Conservation (phyloP, 2,329 filamentous ascomycete genomes). For the Penicillium paneum region DNA sequence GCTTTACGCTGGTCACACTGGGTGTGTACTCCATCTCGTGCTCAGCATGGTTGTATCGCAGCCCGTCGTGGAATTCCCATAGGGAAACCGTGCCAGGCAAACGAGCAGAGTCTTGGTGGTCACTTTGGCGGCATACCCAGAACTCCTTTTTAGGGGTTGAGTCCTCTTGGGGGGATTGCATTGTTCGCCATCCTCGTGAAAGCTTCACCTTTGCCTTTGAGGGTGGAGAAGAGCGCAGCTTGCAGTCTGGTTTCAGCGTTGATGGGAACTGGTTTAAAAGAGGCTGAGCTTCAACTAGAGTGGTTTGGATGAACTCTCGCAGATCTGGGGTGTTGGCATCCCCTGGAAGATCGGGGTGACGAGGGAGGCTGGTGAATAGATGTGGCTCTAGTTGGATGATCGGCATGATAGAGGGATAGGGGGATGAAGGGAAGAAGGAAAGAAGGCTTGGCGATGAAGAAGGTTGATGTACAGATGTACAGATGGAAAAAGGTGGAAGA, state of each 20-base stretch:
- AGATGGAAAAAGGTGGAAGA: not conserved
- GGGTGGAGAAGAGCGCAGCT: slow-evolving; percentile 28
- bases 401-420: slow-evolving; percentile 14
- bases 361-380: slow-evolving; percentile 29
- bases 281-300: slow-evolving; percentile 29
- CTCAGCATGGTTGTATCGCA: slow-evolving; percentile 39
- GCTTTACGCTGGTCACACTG: slow-evolving; percentile 31
- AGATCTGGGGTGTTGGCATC: slow-evolving; percentile 10
- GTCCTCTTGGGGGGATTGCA: not conserved
- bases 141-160: slow-evolving; percentile 25
- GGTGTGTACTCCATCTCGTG: slow-evolving; percentile 45
- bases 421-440: not conserved
- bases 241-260: slow-evolving; percentile 27
- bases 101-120: slow-evolving; percentile 30
- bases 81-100: slow-evolving; percentile 36
- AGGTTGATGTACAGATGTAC: not conserved
- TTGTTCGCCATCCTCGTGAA: slow-evolving; percentile 17
- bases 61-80: slow-evolving; percentile 37
- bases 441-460: not conserved
- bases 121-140: slow-evolving; percentile 43
- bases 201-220: slow-evolving; percentile 32
- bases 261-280: slow-evolving; percentile 29
- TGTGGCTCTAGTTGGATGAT: slow-evolving; percentile 28
- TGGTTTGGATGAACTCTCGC: slow-evolving; percentile 20
- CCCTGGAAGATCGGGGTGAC: slow-evolving; percentile 26